Conservation (phyloP, 306 rosid genomes). For the Spatholobus suberectus region DNA sequence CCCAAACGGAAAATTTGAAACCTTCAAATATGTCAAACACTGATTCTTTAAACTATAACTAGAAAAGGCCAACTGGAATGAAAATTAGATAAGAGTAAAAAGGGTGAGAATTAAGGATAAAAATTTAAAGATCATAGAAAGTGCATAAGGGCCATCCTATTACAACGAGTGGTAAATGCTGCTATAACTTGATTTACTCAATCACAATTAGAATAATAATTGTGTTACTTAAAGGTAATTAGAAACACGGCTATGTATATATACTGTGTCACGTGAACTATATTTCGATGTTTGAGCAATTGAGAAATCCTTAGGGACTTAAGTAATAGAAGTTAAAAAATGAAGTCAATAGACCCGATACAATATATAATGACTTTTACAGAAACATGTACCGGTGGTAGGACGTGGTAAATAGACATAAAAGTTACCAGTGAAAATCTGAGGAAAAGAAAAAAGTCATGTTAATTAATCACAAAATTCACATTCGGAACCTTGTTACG, state of each 20-base stretch:
- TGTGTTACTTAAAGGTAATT: background rate
- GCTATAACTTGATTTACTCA: slow-evolving; percentile 17
- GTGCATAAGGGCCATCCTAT: slow-evolving; percentile 16
- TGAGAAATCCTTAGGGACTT: background rate
- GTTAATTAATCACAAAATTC: background rate
- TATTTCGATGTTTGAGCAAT: background rate
- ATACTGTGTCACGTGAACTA: background rate
- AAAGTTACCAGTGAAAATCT: background rate
- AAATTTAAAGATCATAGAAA: too few relatives aligned
- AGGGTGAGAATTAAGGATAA: background rate
- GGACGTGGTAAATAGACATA: background rate
- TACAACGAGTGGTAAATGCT: slow-evolving; percentile 9
- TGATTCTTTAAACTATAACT: slow-evolving; percentile 16
- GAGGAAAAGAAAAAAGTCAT: background rate
- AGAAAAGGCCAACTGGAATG: background rate
- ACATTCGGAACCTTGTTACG: slow-evolving; percentile 79
- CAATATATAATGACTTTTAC: background rate
- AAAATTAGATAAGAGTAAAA: slow-evolving; percentile 11
- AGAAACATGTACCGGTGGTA: background rate
- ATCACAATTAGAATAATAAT: background rate
- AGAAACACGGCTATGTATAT: background rate
- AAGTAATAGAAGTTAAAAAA: background rate
- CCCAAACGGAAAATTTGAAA: slow-evolving; percentile 19
- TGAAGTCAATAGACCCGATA: background rate
- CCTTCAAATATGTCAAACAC: background rate